A percentile compares a stretch with the other conserved stretches of the same genome.
These are phyloP conservation scores for Hanseniaspora opuntiae DNA, from an alignment of 805 yeast species.

Conservation along the genomic window DNA sequence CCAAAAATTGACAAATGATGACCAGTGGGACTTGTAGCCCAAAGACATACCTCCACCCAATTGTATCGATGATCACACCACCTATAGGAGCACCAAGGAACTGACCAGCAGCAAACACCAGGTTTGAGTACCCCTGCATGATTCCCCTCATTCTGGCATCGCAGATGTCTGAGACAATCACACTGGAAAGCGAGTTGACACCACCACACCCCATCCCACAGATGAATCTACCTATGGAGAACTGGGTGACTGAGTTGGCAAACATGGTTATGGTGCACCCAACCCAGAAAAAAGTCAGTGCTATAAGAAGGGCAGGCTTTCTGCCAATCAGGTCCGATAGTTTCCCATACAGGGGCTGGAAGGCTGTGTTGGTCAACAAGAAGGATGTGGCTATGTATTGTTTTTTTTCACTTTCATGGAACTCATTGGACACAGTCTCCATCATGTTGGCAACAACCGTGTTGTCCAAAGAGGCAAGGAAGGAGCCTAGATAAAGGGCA, in stretches of 20 bases:
- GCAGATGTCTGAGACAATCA: constrained; percentile 63
- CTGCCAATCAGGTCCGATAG: constrained; percentile 45
- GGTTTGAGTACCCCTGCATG: constrained; percentile 71
- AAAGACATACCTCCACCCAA: constrained; percentile 57
- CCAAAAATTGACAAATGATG: constrained; percentile 28
- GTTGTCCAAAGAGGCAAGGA: constrained; percentile 34
- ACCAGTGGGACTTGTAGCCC: constrained; percentile 36
- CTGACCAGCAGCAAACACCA: constrained; percentile 64
- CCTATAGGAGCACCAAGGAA: constrained; percentile 55
- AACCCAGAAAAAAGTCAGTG: constrained; percentile 31
- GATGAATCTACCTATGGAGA: constrained; percentile 48
- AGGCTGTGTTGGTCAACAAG: constrained; percentile 49
- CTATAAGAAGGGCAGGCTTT: constrained; percentile 30
- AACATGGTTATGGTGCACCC: constrained; percentile 35
- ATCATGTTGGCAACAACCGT: constrained; percentile 39
- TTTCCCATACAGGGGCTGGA: constrained; percentile 55
- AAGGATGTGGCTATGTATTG: constrained; percentile 61
- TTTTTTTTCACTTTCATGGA: constrained; percentile 34
- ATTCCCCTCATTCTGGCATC: constrained; percentile 65
- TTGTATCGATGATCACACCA: constrained; percentile 42
- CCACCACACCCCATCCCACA: constrained; percentile 94
- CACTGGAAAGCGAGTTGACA: constrained; percentile 58
- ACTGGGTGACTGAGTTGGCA: constrained; percentile 23
- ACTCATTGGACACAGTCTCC: constrained; percentile 35
- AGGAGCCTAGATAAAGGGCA: constrained; percentile 36